Evolutionary conservation across 352 stramenopile species (phyloP), one percentile per base, ranked within the genome.

Genomic region (Pythium aristosporum): DNA sequence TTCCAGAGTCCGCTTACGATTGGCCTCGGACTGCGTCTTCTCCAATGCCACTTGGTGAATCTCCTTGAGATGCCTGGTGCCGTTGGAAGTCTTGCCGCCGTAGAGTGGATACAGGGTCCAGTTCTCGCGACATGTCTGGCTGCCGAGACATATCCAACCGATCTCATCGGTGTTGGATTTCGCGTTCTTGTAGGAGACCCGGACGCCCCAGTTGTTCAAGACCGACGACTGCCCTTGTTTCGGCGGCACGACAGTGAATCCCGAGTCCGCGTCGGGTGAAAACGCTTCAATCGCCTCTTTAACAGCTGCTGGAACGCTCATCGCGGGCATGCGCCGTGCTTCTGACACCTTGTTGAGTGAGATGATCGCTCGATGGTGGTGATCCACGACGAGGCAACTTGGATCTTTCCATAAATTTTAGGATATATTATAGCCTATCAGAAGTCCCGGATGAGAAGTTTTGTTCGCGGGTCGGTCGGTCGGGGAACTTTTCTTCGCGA

Each of bases 31-130:
- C 25, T 34, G 10, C 6, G 57, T 63, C 47, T 63, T 57, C 8
- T 56, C 47, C 6, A 36, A 55, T 12, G 34, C 43, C 10, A 56
- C 23, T 21, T 50, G 41, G 37, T 63, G 57, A 12, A 39, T 18
- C 10, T 57, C 46, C 47, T 63, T 57, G 6, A 63, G 47, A 39
- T 57, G 57, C 36, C 48, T 56, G n/a, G 34, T 50, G 8, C 46
- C 57, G 34, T 63, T 63, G 3, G 57, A 63, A 2, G 46, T 63
- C 47, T 57, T 63, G 6, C 57, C 46, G 11, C 36, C 11, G 37
- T 63, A 51, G 18, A 63, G 34, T 5, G 47, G 36, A 23, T 46
- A 49, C 37, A n/a, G n/a, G n/a, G n/a, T n/a, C 46, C 12, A 50
- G 3, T 55, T 57, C 32, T 57, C 47, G 21, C 57, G 34, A 20